Evolutionary conservation across 1,139 yeast genomes (phyloP).

Genomic region (Chernovozyma aurita): DNA sequence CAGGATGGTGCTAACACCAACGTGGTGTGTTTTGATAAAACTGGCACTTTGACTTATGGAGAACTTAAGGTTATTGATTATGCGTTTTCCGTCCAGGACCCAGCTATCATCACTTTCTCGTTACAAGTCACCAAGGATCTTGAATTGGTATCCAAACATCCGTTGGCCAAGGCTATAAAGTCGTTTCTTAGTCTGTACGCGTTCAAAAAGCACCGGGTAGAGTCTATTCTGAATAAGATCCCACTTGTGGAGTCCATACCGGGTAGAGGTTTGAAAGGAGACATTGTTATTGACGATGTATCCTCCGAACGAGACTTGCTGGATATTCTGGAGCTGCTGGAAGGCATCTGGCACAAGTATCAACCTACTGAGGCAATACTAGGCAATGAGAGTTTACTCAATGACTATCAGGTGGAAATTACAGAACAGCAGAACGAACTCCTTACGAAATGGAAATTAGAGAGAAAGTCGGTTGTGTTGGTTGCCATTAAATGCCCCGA

Average conservation of each 20-base stretch:
- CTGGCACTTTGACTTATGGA: slow-evolving; percentile 75
- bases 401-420: slow-evolving; percentile 35
- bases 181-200: slow-evolving; percentile 29
- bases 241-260: slow-evolving; percentile 49
- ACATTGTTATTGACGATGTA: slow-evolving; percentile 22
- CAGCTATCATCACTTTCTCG: slow-evolving; percentile 21
- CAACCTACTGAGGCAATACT: slow-evolving; percentile 42
- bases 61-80: slow-evolving; percentile 54
- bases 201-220: slow-evolving; percentile 11
- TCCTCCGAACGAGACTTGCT: too few relatives aligned
- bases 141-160: slow-evolving; percentile 67
- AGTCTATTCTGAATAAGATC: slow-evolving; percentile 34
- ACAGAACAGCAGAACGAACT: slow-evolving; percentile 19
- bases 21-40: slow-evolving; percentile 72
- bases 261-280: slow-evolving; percentile 57
- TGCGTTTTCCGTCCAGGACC: slow-evolving; percentile 16
- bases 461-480: slow-evolving; percentile 61
- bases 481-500: slow-evolving; percentile 39
- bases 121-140: slow-evolving; percentile 54
- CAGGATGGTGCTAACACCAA: slow-evolving; percentile 67
- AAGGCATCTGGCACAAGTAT: slow-evolving; percentile 22
- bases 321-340: not conserved
- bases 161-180: slow-evolving; percentile 58
- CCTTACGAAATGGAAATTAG: slow-evolving; percentile 52
- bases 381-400: slow-evolving; percentile 60